Conservation (phyloP, 805 yeast species). For the Maudiozyma barnettii region DNA sequence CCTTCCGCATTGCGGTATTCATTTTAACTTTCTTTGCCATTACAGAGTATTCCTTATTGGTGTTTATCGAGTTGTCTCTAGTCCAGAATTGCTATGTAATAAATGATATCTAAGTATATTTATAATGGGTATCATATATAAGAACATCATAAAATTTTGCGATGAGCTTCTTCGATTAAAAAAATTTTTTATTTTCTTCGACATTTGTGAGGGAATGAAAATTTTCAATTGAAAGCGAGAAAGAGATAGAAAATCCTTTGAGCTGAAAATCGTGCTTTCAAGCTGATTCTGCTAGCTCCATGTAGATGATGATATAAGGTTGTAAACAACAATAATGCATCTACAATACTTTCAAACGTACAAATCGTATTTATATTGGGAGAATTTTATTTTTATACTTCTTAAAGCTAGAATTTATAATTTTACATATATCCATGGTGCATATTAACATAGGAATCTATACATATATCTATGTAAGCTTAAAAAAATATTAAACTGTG, state of each 20-base stretch:
- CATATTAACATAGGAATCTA: no score
- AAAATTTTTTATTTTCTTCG: background rate
- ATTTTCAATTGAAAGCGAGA: background rate
- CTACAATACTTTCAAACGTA: no score
- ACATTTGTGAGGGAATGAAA: background rate
- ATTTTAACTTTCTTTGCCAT: constrained; percentile 33
- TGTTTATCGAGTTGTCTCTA: background rate
- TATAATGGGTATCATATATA: background rate
- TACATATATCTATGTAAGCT: no score
- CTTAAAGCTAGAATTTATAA: no score
- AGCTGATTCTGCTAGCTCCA: no score
- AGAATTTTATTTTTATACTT: background rate
- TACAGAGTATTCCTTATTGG: background rate
- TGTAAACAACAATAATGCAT: no score
- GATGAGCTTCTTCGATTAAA: constrained; percentile 8
- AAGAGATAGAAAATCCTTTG: background rate
- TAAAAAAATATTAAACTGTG: no score
- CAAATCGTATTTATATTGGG: no score
- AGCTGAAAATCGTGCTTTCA: no score
- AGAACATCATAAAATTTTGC: constrained; percentile 2
- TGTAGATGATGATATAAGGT: no score
- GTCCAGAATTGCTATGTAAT: background rate
- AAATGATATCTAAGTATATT: background rate
- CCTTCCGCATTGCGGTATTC: constrained; percentile 32
- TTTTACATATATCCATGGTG: no score